Evolutionary conservation across 1,284 basidiomycete species (phyloP).

Genomic region (Phylloboletellus chloephorus): DNA sequence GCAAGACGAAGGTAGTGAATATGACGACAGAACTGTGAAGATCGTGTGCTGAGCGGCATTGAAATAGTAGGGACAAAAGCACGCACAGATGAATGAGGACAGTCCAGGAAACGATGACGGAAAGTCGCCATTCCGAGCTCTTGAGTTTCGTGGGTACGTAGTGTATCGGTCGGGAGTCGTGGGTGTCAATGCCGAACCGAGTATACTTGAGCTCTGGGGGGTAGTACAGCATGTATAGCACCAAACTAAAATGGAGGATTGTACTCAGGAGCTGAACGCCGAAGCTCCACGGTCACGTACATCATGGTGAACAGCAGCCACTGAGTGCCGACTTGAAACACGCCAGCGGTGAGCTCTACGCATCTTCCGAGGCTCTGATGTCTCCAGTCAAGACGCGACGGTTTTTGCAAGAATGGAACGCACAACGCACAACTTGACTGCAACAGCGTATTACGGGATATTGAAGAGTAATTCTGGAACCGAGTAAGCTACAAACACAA

Average conservation of each 20-base stretch:
- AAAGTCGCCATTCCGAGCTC: conserved; percentile 71
- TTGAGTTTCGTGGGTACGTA: conserved; percentile 45
- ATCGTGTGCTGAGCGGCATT: conserved; percentile 10
- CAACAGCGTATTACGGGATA: conserved; percentile 87
- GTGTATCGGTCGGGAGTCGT: conserved; percentile 39
- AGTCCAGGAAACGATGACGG: conserved; percentile 69
- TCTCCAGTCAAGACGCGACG: conserved; percentile 2
- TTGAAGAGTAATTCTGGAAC: conserved; percentile 72
- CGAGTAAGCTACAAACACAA: neutral
- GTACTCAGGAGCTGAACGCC: neutral
- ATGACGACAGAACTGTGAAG: conserved; percentile 44
- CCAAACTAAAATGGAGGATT: conserved; percentile 48
- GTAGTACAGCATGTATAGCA: conserved; percentile 92
- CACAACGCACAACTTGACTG: conserved; percentile 55
- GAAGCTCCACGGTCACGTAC: conserved; percentile 38
- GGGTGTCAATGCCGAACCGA: conserved; percentile 41
- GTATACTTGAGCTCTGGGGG: conserved; percentile 76
- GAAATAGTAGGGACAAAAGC: conserved; percentile 7
- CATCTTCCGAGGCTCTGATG: conserved; percentile 66
- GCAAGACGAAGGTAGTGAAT: conserved; percentile 52
- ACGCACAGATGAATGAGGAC: conserved; percentile 73
- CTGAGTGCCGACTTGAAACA: conserved; percentile 79
- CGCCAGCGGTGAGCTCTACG: conserved; percentile 77
- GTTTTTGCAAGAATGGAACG: neutral
- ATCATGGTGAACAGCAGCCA: conserved; percentile 86